Evolutionary conservation across 2,329 filamentous ascomycete genomes (phyloP), one percentile per base, ranked within the genome.

Genomic region (Blumeria graminis): DNA sequence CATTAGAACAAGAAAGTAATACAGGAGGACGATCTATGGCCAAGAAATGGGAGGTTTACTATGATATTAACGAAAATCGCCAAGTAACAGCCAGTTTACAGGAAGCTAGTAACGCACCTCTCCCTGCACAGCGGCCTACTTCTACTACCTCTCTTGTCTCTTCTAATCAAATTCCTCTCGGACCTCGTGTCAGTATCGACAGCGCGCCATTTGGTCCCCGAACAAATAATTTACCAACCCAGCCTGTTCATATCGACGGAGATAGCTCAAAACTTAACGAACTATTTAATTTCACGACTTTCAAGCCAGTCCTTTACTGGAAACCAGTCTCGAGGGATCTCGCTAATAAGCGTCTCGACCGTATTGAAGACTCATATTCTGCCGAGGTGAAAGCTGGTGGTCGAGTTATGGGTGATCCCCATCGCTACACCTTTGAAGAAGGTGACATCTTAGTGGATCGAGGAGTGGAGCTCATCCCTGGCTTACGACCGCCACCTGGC

Each of bases 351-450:
- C 78, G 90, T 11, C 69, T 88, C 4, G 77, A 81, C 57, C 72
- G 72, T 55, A 71, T 84, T 14, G 72, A 75, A 14, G 64, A 68
- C 43, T 62, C 72, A 3, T 64, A 69, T 5, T 67, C 65, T 14
- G 68, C 70, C 57, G 66, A 70, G 36, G 59, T 68, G 35, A 63
- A 45, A 22, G 57, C 64, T 61, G 62, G 68, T 14, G 65, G 64
- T 35, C 65, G 63, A 13, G 68, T 70, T 13, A 69, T 69, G 14
- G 72, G 59, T 66, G 71, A 59, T 69, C 73, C 63, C 39, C 62
- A 84, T 65, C 74, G 84, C 35, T 87, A 86, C 65, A 82, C 81
- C 0, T 88, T 88, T 62, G 82, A 87, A 66, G 71, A 80, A 57
- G 74, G 72, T 0, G 77, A 81, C 58, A 64, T 68, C 6, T 78